phyloP scores from a whole-genome alignment of 208 protist genomes.

The Trypanosoma scelopori region DNA sequence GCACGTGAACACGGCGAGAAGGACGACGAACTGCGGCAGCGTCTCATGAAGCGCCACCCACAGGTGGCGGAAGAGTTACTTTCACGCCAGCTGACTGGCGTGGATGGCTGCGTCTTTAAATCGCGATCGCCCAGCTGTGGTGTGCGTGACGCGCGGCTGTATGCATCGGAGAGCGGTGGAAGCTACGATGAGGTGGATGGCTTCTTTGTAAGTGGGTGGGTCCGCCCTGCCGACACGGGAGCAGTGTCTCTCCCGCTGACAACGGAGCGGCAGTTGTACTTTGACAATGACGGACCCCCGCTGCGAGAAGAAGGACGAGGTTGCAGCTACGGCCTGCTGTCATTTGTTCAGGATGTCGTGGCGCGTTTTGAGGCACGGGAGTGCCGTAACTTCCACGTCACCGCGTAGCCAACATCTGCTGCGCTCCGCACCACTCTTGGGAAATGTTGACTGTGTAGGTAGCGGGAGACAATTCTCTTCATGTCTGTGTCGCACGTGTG shows the following conservation, averaged over 20 bases:
- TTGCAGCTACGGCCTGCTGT: constrained; percentile 2
- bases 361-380: constrained; percentile 13
- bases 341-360: constrained; percentile 17
- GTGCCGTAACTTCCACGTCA: not conserved
- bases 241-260: constrained; percentile 18
- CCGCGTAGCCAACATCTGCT: not conserved
- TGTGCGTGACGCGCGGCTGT: constrained; percentile 67
- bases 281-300: not conserved
- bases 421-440: not conserved
- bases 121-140: constrained; percentile 81
- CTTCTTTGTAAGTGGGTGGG: constrained; percentile 53
- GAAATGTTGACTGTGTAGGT: no score
- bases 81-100: not conserved
- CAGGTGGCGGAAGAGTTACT: constrained; percentile 19
- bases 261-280: constrained; percentile 30
- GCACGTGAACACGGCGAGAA: not conserved
- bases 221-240: constrained; percentile 21
- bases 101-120: constrained; percentile 79
- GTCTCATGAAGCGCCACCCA: constrained; percentile 8
- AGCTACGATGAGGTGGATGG: constrained; percentile 46
- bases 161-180: constrained; percentile 20
- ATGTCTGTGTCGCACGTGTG: not conserved
- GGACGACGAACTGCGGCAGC: not conserved
- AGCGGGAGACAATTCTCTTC: no score
- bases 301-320: no score